Evolutionary conservation across 169 alveolate species (phyloP).

Genomic region (Amoebophrya sp.): DNA sequence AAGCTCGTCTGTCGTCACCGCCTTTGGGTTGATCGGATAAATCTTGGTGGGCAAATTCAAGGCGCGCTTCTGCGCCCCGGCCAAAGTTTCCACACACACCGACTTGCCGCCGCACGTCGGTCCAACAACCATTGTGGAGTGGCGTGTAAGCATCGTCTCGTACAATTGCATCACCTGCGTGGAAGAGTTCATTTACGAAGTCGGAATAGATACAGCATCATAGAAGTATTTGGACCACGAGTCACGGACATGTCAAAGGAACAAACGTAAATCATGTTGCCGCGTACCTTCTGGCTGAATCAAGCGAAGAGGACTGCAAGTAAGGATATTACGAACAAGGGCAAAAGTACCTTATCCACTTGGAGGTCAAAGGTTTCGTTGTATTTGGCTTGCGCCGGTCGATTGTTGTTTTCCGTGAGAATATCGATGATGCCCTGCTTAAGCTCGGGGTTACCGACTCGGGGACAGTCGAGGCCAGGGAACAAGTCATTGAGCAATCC

Average conservation of each 20-base stretch:
- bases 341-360: background rate
- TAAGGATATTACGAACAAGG: too few relatives aligned
- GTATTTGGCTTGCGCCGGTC: conserved; percentile 35
- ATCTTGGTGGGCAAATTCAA: conserved; percentile 63
- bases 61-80: conserved; percentile 67
- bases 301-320: too few relatives aligned
- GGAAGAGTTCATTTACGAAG: too few relatives aligned
- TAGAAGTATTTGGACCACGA: too few relatives aligned
- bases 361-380: conserved; percentile 16
- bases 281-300: too few relatives aligned
- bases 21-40: conserved; percentile 77
- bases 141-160: conserved; percentile 89
- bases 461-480: conserved; percentile 77
- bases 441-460: conserved; percentile 73
- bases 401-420: background rate
- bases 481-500: conserved; percentile 87
- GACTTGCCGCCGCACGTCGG: conserved; percentile 89
- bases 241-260: conserved; percentile 19
- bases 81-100: conserved; percentile 70
- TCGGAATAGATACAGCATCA: too few relatives aligned
- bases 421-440: conserved; percentile 53
- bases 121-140: conserved; percentile 86
- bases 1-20: conserved; percentile 77
- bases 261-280: too few relatives aligned
- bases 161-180: conserved; percentile 73